Conservation (phyloP, 768 basidiomycete genomes). For the Suillus bovinus region DNA sequence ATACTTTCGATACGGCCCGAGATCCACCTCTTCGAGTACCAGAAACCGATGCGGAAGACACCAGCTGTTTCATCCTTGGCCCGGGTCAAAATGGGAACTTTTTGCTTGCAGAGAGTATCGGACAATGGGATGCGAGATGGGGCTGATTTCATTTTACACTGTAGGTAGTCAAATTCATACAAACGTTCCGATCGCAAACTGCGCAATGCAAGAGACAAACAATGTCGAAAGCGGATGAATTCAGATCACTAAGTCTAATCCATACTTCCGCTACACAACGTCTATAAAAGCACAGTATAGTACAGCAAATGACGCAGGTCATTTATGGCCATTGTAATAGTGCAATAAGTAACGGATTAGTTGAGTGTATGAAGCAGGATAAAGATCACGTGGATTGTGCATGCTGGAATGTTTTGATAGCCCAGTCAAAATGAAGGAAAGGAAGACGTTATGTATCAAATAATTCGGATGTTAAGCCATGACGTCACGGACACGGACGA, state of each 20-base stretch:
- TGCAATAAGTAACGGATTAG: constrained; percentile 38
- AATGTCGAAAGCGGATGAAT: constrained; percentile 41
- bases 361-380: constrained; percentile 21
- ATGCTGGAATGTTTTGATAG: constrained; percentile 13
- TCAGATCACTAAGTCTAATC: constrained; percentile 30
- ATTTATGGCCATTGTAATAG: constrained; percentile 31
- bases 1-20: constrained; percentile 14
- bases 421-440: constrained; percentile 15
- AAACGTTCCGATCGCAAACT: background rate
- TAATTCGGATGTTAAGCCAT: constrained; percentile 18
- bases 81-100: constrained; percentile 31
- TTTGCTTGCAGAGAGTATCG: constrained; percentile 46
- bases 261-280: constrained; percentile 28
- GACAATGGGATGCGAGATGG: constrained; percentile 43
- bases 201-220: constrained; percentile 20
- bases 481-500: constrained; percentile 47
- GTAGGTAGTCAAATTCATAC: background rate
- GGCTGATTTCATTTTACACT: constrained; percentile 25
- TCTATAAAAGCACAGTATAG: constrained; percentile 35
- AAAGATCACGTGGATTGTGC: constrained; percentile 25
- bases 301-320: constrained; percentile 30
- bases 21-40: constrained; percentile 43
- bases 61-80: constrained; percentile 44
- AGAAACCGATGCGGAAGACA: constrained; percentile 53
- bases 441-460: constrained; percentile 13